A percentile compares a stretch with the other conserved stretches of the same genome.
These are phyloP conservation scores for Pholiota conissans DNA, from an alignment of 768 basidiomycete species.

Conservation along the genomic window DNA sequence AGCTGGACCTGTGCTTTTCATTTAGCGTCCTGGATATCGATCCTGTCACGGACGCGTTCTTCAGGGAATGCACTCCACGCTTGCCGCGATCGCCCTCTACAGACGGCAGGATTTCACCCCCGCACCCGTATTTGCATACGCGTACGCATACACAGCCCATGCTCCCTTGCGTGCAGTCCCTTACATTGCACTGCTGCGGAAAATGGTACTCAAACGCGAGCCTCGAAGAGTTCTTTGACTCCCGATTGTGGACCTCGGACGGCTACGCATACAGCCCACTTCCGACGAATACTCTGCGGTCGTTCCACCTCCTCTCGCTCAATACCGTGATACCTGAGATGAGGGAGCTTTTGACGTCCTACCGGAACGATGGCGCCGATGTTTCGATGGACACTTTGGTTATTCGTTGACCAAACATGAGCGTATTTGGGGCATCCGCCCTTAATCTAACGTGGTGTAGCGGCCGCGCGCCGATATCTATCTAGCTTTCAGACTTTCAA, in stretches of 20 bases:
- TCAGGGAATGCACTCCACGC: slow-evolving; percentile 17
- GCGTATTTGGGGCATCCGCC: background rate
- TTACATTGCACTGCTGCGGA: slow-evolving; percentile 37
- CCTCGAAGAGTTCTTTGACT: slow-evolving; percentile 32
- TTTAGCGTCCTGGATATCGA: slow-evolving; percentile 31
- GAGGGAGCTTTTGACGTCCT: slow-evolving; percentile 16
- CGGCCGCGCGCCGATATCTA: background rate
- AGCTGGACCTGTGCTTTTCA: slow-evolving; percentile 35
- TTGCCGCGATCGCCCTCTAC: background rate
- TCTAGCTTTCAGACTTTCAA: too few species aligned
- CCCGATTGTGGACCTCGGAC: slow-evolving; percentile 24
- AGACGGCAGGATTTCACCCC: background rate
- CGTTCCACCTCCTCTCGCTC: slow-evolving; percentile 30
- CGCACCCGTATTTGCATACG: too few species aligned
- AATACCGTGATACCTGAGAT: slow-evolving; percentile 22
- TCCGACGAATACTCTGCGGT: slow-evolving; percentile 16
- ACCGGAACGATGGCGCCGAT: slow-evolving; percentile 29
- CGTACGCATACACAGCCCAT: background rate
- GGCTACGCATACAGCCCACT: background rate
- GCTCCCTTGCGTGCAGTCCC: slow-evolving; percentile 26
- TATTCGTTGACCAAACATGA: slow-evolving; percentile 14
- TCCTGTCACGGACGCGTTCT: slow-evolving; percentile 36
- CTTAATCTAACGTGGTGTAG: background rate
- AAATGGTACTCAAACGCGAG: slow-evolving; percentile 22
- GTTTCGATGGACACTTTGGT: slow-evolving; percentile 22